Conservation (phyloP, 805 yeast genomes). For the Phaffomyces antillensis region DNA sequence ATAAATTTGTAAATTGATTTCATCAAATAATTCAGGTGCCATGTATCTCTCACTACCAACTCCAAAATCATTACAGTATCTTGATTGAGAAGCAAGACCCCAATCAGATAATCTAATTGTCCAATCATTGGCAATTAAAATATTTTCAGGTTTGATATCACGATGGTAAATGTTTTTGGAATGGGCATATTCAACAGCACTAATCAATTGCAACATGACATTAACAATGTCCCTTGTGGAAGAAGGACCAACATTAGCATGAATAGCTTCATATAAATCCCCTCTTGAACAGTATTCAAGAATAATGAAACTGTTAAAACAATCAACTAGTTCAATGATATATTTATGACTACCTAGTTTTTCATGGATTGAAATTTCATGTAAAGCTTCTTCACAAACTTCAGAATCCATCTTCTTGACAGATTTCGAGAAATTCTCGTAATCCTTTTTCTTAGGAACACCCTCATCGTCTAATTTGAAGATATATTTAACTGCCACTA, state of each 20-base stretch:
- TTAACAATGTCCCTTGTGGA: conserved; percentile 37
- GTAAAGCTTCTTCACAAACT: conserved; percentile 50
- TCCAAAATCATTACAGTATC: conserved; percentile 63
- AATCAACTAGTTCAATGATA: conserved; percentile 53
- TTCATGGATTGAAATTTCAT: conserved; percentile 60
- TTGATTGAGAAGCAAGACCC: conserved; percentile 56
- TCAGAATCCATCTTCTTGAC: conserved; percentile 31
- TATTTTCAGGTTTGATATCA: conserved; percentile 77
- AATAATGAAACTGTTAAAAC: conserved; percentile 61
- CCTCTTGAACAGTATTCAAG: conserved; percentile 86
- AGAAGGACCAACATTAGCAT: conserved; percentile 50
- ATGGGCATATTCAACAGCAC: conserved; percentile 76
- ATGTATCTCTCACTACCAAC: conserved; percentile 87
- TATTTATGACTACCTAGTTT: conserved; percentile 53
- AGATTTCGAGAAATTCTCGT: conserved; percentile 29
- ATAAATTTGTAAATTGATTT: conserved; percentile 45
- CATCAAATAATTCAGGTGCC: conserved; percentile 89
- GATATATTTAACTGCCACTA: conserved; percentile 84
- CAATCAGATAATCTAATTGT: conserved; percentile 63
- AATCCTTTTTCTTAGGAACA: conserved; percentile 22
- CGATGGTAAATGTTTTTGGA: conserved; percentile 65
- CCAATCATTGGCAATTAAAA: conserved; percentile 48
- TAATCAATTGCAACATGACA: conserved; percentile 57
- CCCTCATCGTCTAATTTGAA: conserved; percentile 44
- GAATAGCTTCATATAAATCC: conserved; percentile 77